Evolutionary conservation across 2,329 filamentous ascomycete genomes (phyloP).

Genomic region (Tolypocladium amazonense): DNA sequence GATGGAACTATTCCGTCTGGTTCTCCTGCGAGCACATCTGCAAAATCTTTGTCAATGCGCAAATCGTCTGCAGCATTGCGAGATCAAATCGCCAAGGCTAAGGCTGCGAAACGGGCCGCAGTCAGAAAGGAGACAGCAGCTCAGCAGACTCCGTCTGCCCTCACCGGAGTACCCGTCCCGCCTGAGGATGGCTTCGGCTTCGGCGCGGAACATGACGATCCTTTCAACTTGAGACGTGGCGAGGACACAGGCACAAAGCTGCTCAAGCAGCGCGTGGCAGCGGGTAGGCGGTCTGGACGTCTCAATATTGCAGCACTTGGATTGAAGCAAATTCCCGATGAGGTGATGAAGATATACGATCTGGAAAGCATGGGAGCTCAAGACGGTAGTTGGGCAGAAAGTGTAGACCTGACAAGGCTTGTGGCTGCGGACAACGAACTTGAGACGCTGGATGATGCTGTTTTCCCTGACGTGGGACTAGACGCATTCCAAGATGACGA

Average conservation of each 20-base stretch:
- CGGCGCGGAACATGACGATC: constrained; percentile 45
- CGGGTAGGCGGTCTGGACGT: constrained; percentile 66
- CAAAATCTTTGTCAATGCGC: constrained; percentile 17
- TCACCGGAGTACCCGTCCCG: constrained; percentile 25
- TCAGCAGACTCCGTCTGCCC: constrained; percentile 1
- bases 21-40: constrained; percentile 7
- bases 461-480: constrained; percentile 66
- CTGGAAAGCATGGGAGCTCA: constrained; percentile 53
- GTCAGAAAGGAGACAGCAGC: constrained; percentile 20
- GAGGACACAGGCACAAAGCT: constrained; percentile 53
- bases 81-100: constrained; percentile 88
- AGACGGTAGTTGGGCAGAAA: constrained; percentile 75
- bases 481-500: constrained; percentile 51
- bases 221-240: constrained; percentile 57
- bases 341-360: constrained; percentile 87
- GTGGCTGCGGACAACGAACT: constrained; percentile 87
- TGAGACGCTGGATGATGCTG: constrained; percentile 56
- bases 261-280: constrained; percentile 59
- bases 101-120: constrained; percentile 61
- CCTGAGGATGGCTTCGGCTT: constrained; percentile 36
- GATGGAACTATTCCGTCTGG: constrained; percentile 18
- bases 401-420: constrained; percentile 75
- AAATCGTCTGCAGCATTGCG: constrained; percentile 75
- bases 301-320: constrained; percentile 83
- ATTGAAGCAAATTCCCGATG: constrained; percentile 66